Evolutionary conservation across 371 early-diverging fungal species (phyloP).

Genomic region (Haplosporangium sp.): DNA sequence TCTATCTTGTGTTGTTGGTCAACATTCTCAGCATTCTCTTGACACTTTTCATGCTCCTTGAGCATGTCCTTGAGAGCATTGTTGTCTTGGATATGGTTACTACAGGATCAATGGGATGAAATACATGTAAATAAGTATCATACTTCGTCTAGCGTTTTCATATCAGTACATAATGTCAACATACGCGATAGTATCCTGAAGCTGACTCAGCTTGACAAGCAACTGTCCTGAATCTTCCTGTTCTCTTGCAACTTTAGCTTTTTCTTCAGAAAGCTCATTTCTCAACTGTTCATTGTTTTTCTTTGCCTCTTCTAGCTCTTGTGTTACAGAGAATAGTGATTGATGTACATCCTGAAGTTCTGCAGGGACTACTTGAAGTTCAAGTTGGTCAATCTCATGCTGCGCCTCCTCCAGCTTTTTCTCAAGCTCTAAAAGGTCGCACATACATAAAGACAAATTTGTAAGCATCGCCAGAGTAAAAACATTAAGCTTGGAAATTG

Average conservation of each 20-base stretch:
- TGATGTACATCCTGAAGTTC: slow-evolving; percentile 53
- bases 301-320: slow-evolving; percentile 36
- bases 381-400: slow-evolving; percentile 45
- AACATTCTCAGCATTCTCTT: slow-evolving; percentile 26
- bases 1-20: slow-evolving; percentile 36
- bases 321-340: slow-evolving; percentile 35
- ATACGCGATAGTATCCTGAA: slow-evolving; percentile 49
- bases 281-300: slow-evolving; percentile 6
- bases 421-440: slow-evolving; percentile 20
- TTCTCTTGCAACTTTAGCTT: slow-evolving; percentile 28
- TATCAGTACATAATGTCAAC: neutral
- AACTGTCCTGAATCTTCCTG: slow-evolving; percentile 48
- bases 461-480: neutral
- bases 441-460: neutral
- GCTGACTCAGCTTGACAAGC: slow-evolving; percentile 42
- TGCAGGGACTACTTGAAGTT: slow-evolving; percentile 38
- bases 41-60: slow-evolving; percentile 40
- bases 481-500: neutral
- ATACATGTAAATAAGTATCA: neutral
- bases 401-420: slow-evolving; percentile 33
- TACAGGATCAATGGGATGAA: slow-evolving; percentile 1
- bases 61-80: slow-evolving; percentile 29
- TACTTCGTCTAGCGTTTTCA: neutral
- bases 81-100: slow-evolving; percentile 42
- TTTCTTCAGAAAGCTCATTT: slow-evolving; percentile 31